Base-by-base conservation (phyloP, 1,284 basidiomycete species). In the Cutaneotrichosporon mucoides region DNA sequence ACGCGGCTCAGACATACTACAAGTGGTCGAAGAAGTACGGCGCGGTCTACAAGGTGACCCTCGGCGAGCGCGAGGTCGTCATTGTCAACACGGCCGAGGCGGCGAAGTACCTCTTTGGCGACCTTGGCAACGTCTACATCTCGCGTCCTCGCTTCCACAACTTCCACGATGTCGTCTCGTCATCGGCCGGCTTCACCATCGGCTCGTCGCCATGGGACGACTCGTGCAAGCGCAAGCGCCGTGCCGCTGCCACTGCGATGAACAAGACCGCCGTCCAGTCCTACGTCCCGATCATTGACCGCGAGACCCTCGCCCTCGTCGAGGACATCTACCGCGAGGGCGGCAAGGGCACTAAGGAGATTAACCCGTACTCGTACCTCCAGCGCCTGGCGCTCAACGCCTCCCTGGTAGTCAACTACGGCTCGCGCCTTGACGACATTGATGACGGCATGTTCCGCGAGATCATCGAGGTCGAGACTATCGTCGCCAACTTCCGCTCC, bases 191-290 rank as follows among this genome's bases (percentile, higher is more conserved):
- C 43, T 56, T 53, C 41, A 60, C 62, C 13, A 64, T 64, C 51
- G 62, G 62, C 24, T 60, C 59, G 4, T 64, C 62, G 34, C 62
- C 62, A 1, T 64, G 62, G 62, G 62, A 64, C 56, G 62, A 64
- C 48, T 53, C 49, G 44, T 64, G 62, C 59, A 60, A 60, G 59
- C 62, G 62, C 62, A 60, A 61, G 56, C 59, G 62, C 38, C 54
- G 54, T 43, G 62, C 62, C 4, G 62, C 59, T 9, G 62, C 62
- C 41, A 64, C 62, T 11, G 62, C 62, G 0, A 59, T 64, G 13
- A 64, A 64, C 62, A 53, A 47, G 50, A 46, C 37, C 38, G 43
- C 50, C 53, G 62, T 64, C 11, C 53, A 64, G 50, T 8, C 50
- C 11, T 64, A 64, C 50, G 54, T 64, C 1, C 62, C 62, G 41